Evolutionary conservation across 495 filamentous ascomycete species (phyloP).

Genomic region (Hypoxylon rickii): DNA sequence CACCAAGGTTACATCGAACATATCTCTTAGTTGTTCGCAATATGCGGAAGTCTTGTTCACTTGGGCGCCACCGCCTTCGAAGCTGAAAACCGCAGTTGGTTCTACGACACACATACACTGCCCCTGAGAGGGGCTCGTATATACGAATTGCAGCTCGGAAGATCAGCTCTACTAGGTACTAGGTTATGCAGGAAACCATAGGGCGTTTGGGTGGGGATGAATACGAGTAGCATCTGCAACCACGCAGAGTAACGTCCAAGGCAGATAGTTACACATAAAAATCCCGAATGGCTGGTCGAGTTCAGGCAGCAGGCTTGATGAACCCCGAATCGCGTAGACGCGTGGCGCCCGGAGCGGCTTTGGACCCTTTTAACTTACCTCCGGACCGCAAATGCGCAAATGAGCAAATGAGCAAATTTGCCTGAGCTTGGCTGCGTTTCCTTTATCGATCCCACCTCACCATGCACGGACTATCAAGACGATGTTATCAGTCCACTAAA

Average conservation of each 20-base stretch:
- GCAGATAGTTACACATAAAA: conserved; percentile 1
- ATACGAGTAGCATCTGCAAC: not conserved
- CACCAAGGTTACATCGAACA: not conserved
- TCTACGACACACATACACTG: not conserved
- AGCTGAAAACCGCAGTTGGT: not conserved
- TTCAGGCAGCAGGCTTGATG: not conserved
- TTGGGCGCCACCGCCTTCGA: not conserved
- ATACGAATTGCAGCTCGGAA: conserved; percentile 1
- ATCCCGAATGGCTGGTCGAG: conserved; percentile 12
- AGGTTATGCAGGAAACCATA: not conserved
- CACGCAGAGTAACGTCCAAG: not conserved
- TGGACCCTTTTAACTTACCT: not conserved
- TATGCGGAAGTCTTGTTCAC: not conserved
- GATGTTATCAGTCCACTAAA: no score
- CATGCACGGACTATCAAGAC: no score
- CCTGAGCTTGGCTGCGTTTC: conserved; percentile 2
- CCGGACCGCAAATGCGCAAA: not conserved
- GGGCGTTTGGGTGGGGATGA: not conserved
- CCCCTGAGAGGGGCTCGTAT: not conserved
- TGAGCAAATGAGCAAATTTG: not conserved
- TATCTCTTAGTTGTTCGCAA: not conserved
- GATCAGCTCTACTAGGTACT: conserved; percentile 9
- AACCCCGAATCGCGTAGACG: not conserved
- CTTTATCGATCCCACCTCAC: not conserved
- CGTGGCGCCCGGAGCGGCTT: not conserved